A percentile compares a stretch with the other conserved stretches of the same genome.
phyloP scores from a whole-genome alignment of 2,329 filamentous ascomycete genomes.

The Shiraia bambusicola region DNA sequence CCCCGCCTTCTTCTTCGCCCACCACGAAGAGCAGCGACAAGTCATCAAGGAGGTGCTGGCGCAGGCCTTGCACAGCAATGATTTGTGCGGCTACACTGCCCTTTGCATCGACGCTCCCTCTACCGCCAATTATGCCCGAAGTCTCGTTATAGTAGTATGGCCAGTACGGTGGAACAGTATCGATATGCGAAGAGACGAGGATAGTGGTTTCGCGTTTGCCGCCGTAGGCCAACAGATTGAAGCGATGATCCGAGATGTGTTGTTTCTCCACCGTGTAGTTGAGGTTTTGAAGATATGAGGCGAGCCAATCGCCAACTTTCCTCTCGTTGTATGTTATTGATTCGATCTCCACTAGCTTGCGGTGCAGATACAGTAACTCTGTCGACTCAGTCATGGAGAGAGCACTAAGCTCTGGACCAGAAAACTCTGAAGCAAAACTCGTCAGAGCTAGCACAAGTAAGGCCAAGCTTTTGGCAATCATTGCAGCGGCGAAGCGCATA shows the following conservation, averaged over 20 bases:
- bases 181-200: constrained; percentile 79
- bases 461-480: constrained; percentile 19
- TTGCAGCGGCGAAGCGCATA: constrained; percentile 8
- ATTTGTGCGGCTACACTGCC: constrained; percentile 70
- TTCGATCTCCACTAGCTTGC: constrained; percentile 70
- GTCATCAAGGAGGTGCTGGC: constrained; percentile 48
- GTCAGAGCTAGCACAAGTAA: constrained; percentile 14
- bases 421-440: constrained; percentile 7
- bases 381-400: constrained; percentile 25
- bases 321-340: constrained; percentile 72
- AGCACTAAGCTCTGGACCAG: constrained; percentile 11
- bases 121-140: constrained; percentile 62
- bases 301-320: constrained; percentile 67
- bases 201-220: constrained; percentile 57
- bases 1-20: constrained; percentile 78
- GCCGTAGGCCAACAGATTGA: constrained; percentile 75
- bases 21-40: constrained; percentile 65
- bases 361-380: constrained; percentile 70
- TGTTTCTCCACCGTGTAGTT: constrained; percentile 66
- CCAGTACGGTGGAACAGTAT: constrained; percentile 69
- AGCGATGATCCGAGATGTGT: constrained; percentile 54
- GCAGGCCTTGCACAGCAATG: constrained; percentile 61
- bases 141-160: constrained; percentile 60
- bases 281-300: constrained; percentile 62
- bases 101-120: constrained; percentile 68